A percentile compares a stretch with the other conserved stretches of the same genome.
Evolutionary conservation across 2,329 filamentous ascomycete species (phyloP).

Genomic region (Paecilomyces fulvus): DNA sequence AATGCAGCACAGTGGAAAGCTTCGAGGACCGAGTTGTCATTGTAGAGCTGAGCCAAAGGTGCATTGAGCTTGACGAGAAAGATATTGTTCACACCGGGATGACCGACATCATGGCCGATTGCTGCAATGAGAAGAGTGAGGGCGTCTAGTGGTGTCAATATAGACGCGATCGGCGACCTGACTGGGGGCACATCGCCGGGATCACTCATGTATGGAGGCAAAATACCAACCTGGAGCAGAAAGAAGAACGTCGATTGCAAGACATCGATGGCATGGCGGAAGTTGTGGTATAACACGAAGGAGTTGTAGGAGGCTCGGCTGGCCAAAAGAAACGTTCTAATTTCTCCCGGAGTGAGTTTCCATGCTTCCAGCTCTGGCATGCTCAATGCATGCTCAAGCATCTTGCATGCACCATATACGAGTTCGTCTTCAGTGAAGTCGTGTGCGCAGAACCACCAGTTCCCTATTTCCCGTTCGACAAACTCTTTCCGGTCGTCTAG

Average conservation of each 20-base stretch:
- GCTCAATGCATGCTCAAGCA: constrained; percentile 79
- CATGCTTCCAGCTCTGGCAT: constrained; percentile 75
- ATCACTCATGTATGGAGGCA: constrained; percentile 56
- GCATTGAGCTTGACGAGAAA: constrained; percentile 89
- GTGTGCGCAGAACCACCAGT: constrained; percentile 85
- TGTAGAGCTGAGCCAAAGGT: constrained; percentile 89
- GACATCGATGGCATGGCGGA: constrained; percentile 93
- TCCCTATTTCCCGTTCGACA: constrained; percentile 62
- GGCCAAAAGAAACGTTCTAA: constrained; percentile 77
- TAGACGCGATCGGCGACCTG: constrained; percentile 59
- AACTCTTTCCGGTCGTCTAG: constrained; percentile 54
- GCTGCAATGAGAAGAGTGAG: constrained; percentile 85
- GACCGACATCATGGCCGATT: constrained; percentile 96
- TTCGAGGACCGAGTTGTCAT: constrained; percentile 91
- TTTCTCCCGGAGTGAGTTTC: constrained; percentile 68
- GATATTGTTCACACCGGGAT: constrained; percentile 96
- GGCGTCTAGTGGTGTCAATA: constrained; percentile 80
- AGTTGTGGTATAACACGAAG: constrained; percentile 97
- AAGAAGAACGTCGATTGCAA: constrained; percentile 90
- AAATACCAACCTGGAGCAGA: constrained; percentile 66
- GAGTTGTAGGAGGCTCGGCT: constrained; percentile 92
- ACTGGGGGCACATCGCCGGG: constrained; percentile 20
- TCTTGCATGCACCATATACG: constrained; percentile 72
- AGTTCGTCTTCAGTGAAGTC: constrained; percentile 86
- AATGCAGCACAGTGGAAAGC: constrained; percentile 97